Evolutionary conservation across 768 basidiomycete genomes (phyloP), one percentile per base, ranked within the genome.

Genomic region (Psilocybe cubensis): DNA sequence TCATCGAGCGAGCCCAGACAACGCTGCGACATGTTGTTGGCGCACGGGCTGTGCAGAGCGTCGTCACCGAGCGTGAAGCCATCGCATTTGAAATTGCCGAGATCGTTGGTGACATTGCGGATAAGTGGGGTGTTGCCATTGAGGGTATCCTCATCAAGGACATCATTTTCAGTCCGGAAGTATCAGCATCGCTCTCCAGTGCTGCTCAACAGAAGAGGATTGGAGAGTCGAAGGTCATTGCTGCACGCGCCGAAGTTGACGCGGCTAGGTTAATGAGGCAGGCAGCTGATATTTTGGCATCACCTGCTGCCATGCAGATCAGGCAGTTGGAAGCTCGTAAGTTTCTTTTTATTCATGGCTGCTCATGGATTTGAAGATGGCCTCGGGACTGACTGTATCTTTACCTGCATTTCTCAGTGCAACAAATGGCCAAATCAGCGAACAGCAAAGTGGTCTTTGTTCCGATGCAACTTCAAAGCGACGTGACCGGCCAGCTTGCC

Each of bases 1-100:
- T 94, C 60, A 76, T 87, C 46, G 92, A 93, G 72, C 87, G 92
- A 62, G 88, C 91, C 0, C 92, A 97, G 77, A 98, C 96, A 2
- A 99, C 96, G 14, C 82, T 98, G 20, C 87, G 96, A n/a, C 94
- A 98, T 67, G 95, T 98, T 70, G 94, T 97, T 29, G 96, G 96
- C 61, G 92, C 94, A 3, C 89, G 94, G 21, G 88, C 91, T 0
- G 92, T 98, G n/a, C 96, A 98, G 74, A 88, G 85, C 65, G 91
- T 98, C 56, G 93, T 98, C 59, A 96, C 95, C 3, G 96, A 98
- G 75, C 92, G 96, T 59, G 96, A 98, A 67, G 94, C 91, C 40
- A 94, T 97, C 62, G 96, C 96, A 9, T 89, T 91, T 67, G 96
- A 98, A 74, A 97, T 98, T 60, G 96, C 94, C 52, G 93, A 96